Evolutionary conservation across 2,329 filamentous ascomycete species (phyloP).

Genomic region (Aspergillus udagawae): DNA sequence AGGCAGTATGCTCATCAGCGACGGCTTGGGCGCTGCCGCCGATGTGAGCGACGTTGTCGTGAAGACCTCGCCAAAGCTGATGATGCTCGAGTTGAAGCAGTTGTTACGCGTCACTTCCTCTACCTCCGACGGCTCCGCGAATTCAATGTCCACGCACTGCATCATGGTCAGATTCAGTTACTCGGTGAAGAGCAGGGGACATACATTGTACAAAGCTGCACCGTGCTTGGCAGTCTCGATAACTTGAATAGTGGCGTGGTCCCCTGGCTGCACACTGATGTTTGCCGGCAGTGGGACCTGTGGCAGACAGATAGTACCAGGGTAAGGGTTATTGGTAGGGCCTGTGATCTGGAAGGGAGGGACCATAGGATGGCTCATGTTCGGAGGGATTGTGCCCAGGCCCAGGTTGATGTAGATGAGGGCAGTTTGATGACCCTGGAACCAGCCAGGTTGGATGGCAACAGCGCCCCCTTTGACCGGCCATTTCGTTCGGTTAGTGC

Average conservation of each 20-base stretch:
- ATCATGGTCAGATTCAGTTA: constrained; percentile 1
- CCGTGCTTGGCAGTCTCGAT: constrained; percentile 81
- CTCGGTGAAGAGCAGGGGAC: constrained; percentile 27
- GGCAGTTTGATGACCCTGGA: constrained; percentile 77
- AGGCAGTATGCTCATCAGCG: constrained; percentile 22
- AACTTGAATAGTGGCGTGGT: constrained; percentile 85
- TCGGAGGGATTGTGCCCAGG: constrained; percentile 72
- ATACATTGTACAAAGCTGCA: constrained; percentile 74
- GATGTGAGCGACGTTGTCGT: constrained; percentile 27
- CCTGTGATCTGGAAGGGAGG: constrained; percentile 78
- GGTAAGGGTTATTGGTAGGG: constrained; percentile 77
- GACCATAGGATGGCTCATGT: constrained; percentile 84
- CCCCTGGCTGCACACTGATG: constrained; percentile 68
- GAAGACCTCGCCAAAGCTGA: constrained; percentile 75
- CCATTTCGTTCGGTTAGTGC: constrained; percentile 87
- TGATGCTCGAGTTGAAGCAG: constrained; percentile 80
- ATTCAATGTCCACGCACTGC: constrained; percentile 92
- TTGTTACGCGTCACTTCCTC: constrained; percentile 72
- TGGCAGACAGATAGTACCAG: constrained; percentile 82
- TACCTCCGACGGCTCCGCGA: constrained; percentile 75
- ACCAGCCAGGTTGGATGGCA: constrained; percentile 92
- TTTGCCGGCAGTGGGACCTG: constrained; percentile 79
- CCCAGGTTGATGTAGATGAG: constrained; percentile 90
- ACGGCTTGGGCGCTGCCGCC: constrained; percentile 14
- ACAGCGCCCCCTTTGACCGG: constrained; percentile 82